Conservation (phyloP, 208 protist genomes). For the Crithidia expoeki region DNA sequence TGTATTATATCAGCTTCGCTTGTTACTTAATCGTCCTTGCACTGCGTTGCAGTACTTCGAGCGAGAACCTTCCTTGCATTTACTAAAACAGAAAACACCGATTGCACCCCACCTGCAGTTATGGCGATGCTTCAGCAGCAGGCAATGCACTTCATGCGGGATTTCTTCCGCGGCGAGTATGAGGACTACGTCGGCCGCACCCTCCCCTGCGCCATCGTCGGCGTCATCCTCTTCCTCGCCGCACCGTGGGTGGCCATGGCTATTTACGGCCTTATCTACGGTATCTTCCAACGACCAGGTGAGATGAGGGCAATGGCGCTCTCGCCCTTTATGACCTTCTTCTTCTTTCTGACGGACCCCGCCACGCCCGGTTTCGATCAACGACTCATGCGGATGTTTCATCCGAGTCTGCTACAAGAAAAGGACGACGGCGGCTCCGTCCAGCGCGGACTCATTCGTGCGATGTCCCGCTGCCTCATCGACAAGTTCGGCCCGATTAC, state of each 20-base stretch:
- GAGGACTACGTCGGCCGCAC: conserved; percentile 14
- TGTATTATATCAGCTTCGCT: too few relatives aligned
- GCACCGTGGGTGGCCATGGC: conserved; percentile 54
- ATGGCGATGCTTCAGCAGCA: conserved; percentile 23
- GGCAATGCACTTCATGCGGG: conserved; percentile 18
- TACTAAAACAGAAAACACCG: background rate
- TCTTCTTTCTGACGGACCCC: conserved; percentile 64
- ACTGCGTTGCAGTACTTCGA: too few relatives aligned
- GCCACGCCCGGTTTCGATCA: conserved; percentile 74
- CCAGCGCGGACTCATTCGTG: conserved; percentile 72
- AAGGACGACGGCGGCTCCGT: conserved; percentile 39
- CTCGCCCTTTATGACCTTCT: conserved; percentile 73
- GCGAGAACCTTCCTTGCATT: too few relatives aligned
- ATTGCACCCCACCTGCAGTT: background rate
- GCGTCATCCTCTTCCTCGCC: conserved; percentile 31
- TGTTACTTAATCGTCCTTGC: too few relatives aligned
- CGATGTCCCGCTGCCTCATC: conserved; percentile 79
- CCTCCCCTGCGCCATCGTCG: conserved; percentile 27
- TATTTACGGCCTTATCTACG: conserved; percentile 51
- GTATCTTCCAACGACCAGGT: conserved; percentile 47
- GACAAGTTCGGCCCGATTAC: conserved; percentile 55
- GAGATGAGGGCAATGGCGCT: conserved; percentile 37
- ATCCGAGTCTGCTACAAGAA: conserved; percentile 62
- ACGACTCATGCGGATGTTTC: conserved; percentile 74
- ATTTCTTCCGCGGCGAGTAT: conserved; percentile 27